Percentiles rank a stretch among this genome's conserved stretches.
Evolutionary conservation across 805 yeast species (phyloP).

Genomic region (Suhomyces tanzawaensis): DNA sequence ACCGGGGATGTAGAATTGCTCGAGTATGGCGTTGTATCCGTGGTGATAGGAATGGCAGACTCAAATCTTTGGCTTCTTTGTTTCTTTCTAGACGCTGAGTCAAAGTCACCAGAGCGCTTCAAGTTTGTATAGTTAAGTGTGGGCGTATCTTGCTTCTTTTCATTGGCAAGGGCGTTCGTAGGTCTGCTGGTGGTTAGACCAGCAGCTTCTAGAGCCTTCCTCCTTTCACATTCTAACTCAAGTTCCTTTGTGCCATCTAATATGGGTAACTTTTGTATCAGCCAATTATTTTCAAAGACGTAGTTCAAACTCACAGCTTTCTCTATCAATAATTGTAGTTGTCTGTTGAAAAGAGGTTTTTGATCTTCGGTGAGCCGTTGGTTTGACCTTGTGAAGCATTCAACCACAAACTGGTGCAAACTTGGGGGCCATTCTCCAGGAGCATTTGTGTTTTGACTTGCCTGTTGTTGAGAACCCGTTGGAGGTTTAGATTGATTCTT

Average conservation of each 20-base stretch:
- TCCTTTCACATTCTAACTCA: constrained; percentile 11
- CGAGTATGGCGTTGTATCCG: not conserved
- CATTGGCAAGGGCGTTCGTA: not conserved
- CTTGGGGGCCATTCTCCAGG: constrained; percentile 50
- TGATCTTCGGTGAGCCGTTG: constrained; percentile 28
- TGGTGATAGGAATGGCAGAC: constrained; percentile 8
- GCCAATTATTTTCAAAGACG: constrained; percentile 56
- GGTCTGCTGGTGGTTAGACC: constrained; percentile 1
- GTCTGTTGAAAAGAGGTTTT: constrained; percentile 43
- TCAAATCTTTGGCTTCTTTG: constrained; percentile 52
- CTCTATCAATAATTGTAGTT: constrained; percentile 49
- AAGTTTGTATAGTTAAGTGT: constrained; percentile 1
- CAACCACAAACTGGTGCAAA: constrained; percentile 49
- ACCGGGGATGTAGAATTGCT: constrained; percentile 12
- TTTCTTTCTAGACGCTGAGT: constrained; percentile 35
- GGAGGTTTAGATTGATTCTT: not conserved
- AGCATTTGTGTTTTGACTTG: constrained; percentile 9
- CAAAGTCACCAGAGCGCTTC: constrained; percentile 11
- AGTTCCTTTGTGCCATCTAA: constrained; percentile 19
- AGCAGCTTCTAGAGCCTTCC: constrained; percentile 1
- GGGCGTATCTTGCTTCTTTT: not conserved
- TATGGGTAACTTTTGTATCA: constrained; percentile 47
- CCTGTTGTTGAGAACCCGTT: constrained; percentile 4
- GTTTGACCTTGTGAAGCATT: constrained; percentile 43
- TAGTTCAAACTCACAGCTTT: constrained; percentile 44